Evolutionary conservation across 805 yeast genomes (phyloP), one percentile per base, ranked within the genome.

Genomic region (Allodekkera sacchari): DNA sequence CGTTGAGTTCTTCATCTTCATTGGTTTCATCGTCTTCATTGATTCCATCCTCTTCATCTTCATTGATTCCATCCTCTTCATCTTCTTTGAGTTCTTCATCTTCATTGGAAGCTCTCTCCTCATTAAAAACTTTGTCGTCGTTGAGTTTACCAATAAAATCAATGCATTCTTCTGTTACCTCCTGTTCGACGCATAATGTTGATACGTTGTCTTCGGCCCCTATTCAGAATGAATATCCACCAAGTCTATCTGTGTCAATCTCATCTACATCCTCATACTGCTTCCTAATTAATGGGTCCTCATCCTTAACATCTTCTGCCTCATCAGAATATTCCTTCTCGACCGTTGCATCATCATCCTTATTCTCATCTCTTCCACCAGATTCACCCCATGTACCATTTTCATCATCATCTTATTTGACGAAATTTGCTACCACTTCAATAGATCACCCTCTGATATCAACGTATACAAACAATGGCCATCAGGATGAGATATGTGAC

Each of bases 1-100:
- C 22, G 10, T 8, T 7, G 10, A 20, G 10, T 7, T 10, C 22
- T 20, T 20, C 22, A 7, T 20, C 22, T 8, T 33, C 52, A 50
- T 8, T n/a, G 12, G 11, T 9, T 11, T 28, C 27, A 4, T 28
- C 28, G 12, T 22, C 27, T 23, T 38, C 40, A 10, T 26, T 12
- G 14, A 20, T 21, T 6, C 28, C 18, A 4, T 34, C 37, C 53
- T 42, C 17, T 20, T 19, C 22, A 3, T 49, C 32, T 14, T 52
- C 48, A 18, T 54, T 44, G 12, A 41, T 24, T 10, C 25, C 23
- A 3, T 25, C 48, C 13, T 6, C 30, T 16, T 10, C 30, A 16
- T 9, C 22, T 12, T 19, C 31, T 18, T 7, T n/a, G 13, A 13
- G 18, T 10, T n/a, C n/a, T 11, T n/a, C 24, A 19, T 10, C 31